phyloP scores from a whole-genome alignment of 1,284 basidiomycete genomes.

The Ganoderma sinense region DNA sequence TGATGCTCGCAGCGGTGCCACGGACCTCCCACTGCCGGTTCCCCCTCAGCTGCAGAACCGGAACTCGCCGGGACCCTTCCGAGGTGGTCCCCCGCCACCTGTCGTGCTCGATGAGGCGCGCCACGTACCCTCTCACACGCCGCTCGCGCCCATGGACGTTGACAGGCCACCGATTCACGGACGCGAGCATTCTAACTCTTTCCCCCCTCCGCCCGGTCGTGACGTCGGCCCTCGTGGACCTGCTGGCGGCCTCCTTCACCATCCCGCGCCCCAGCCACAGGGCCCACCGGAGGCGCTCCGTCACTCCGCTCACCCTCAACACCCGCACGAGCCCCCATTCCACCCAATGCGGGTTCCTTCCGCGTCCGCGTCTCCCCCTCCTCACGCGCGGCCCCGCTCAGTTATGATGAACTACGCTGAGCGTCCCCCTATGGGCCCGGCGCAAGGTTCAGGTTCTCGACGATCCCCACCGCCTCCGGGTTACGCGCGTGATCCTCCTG shows the following conservation, averaged over 20 bases:
- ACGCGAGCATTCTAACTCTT: slow-evolving; percentile 58
- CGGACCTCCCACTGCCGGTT: slow-evolving; percentile 65
- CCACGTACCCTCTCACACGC: slow-evolving; percentile 70
- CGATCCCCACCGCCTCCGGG: slow-evolving; percentile 61
- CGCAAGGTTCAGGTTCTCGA: slow-evolving; percentile 41
- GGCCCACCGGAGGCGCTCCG: slow-evolving; percentile 55
- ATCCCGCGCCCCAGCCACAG: slow-evolving; percentile 67
- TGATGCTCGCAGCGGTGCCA: slow-evolving; percentile 68
- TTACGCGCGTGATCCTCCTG: slow-evolving; percentile 61
- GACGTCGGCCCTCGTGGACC: slow-evolving; percentile 57
- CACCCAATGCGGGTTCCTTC: slow-evolving; percentile 56
- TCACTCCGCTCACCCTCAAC: slow-evolving; percentile 46
- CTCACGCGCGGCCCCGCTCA: slow-evolving; percentile 56
- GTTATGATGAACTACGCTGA: slow-evolving; percentile 45
- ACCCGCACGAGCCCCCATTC: slow-evolving; percentile 62
- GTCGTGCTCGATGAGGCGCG: slow-evolving; percentile 75
- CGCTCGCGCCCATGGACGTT: slow-evolving; percentile 85
- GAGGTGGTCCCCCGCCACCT: slow-evolving; percentile 81
- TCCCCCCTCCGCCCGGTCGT: slow-evolving; percentile 43
- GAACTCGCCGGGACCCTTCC: slow-evolving; percentile 72
- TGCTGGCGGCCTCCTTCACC: slow-evolving; percentile 62
- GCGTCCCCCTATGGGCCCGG: slow-evolving; percentile 62
- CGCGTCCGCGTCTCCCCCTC: slow-evolving; percentile 59
- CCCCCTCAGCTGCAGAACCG: slow-evolving; percentile 59
- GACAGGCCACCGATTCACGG: slow-evolving; percentile 65